Evolutionary conservation across 257 asterid species (phyloP), one percentile per base, ranked within the genome.

Genomic region (Cynanchum wilfordii): DNA sequence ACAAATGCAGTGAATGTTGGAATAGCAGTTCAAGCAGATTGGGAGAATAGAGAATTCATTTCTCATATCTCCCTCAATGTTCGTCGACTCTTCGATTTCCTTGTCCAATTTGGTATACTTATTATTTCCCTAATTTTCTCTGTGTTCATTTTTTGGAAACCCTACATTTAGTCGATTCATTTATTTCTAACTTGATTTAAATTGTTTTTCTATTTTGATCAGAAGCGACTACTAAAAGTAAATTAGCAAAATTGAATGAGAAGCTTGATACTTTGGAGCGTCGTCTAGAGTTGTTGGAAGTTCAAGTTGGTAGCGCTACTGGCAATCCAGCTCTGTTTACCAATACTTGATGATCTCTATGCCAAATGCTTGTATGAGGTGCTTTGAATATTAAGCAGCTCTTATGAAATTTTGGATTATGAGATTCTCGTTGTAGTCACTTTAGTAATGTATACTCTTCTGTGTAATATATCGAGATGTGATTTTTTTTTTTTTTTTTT

Each of bases 41-140:
- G 98, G 98, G 98, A 94, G 73, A 91, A 89, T 71, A 91, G 97
- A 30, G 96, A 92, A 70, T 92, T 92, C 86, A 87, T 92, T 75
- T 92, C 97, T 19, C 89, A 89, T 76, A 86, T 93, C 75, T 93
- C 98, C 2, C 96, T 91, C 84, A 88, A 89, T 62, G 86, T 89
- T 69, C 97, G 97, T 49, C 95, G 96, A 63, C 96, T 89, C 66
- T 92, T 92, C 75, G 98, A 92, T 78, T 92, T 92, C 90, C 96
- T 92, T 36, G 89, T 92, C 25, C 93, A 92, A 42, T 42, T 42
- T 2, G 97, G 97, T 42, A 42, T 91, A 79, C 36, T 6, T 47
- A 58, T 58, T 13, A 42, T 33, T 24, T 3, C 10, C 47, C 47
- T 25, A 15, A 49, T 69, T 69, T 74, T 12, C 45, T 22, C 16